A percentile compares a stretch with the other conserved stretches of the same genome.
Conservation (phyloP, 768 basidiomycete species). For the Tremella mesenterica region DNA sequence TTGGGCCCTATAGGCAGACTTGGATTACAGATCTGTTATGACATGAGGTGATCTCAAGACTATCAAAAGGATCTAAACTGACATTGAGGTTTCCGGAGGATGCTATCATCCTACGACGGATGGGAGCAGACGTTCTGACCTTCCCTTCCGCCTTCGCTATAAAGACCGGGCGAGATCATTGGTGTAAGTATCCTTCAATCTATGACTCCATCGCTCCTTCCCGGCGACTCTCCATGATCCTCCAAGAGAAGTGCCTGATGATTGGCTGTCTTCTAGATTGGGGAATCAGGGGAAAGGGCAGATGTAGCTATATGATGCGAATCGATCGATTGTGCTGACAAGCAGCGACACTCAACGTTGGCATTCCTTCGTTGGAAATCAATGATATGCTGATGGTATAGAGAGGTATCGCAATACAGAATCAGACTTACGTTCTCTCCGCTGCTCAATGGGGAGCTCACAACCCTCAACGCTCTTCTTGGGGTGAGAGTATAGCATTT, state of each 20-base stretch:
- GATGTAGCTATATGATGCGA: not conserved
- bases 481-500: slow-evolving; percentile 40
- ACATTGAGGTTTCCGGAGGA: slow-evolving; percentile 36
- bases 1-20: slow-evolving; percentile 28
- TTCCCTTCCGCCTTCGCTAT: slow-evolving; percentile 41
- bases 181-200: slow-evolving; percentile 33
- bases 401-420: slow-evolving; percentile 34
- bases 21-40: slow-evolving; percentile 41
- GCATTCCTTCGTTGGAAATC: not conserved
- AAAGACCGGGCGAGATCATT: slow-evolving; percentile 40
- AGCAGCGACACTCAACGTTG: not conserved
- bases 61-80: not conserved
- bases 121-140: slow-evolving; percentile 31
- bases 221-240: too few species aligned
- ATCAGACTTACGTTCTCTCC: slow-evolving; percentile 37
- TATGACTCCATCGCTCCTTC: too few species aligned
- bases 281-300: too few species aligned
- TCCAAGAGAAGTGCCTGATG: too few species aligned
- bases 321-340: not conserved
- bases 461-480: slow-evolving; percentile 25
- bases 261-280: too few species aligned
- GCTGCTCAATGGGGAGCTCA: slow-evolving; percentile 38
- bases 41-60: slow-evolving; percentile 20
- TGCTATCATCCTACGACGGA: slow-evolving; percentile 24
- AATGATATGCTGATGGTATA: slow-evolving; percentile 2